These are phyloP conservation scores for Geotrichum carabidarum DNA, from an alignment of 1,139 yeast genomes.

Conservation along the genomic window DNA sequence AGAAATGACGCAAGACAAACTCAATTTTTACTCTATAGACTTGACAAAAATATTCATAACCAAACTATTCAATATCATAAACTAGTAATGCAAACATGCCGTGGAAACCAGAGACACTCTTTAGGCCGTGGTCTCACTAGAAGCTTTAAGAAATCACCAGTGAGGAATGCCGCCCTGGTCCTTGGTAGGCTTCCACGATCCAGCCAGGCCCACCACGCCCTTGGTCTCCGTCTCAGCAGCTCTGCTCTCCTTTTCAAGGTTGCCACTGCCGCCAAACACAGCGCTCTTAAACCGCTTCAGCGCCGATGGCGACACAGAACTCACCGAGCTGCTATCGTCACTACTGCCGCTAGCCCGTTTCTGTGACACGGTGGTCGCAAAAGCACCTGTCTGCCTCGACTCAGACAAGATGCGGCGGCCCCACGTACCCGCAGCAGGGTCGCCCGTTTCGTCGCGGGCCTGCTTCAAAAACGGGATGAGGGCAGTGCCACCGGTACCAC, in stretches of 20 bases:
- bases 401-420: slow-evolving; percentile 70
- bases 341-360: slow-evolving; percentile 2
- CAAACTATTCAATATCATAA: too few species aligned
- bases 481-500: slow-evolving; percentile 94
- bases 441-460: slow-evolving; percentile 93
- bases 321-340: not conserved
- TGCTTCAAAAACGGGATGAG: slow-evolving; percentile 87
- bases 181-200: slow-evolving; percentile 27
- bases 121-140: too few species aligned
- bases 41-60: too few species aligned
- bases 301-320: not conserved
- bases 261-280: slow-evolving; percentile 14
- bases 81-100: too few species aligned
- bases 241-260: not conserved
- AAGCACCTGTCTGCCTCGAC: slow-evolving; percentile 1
- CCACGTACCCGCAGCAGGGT: slow-evolving; percentile 86
- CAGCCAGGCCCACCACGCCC: slow-evolving; percentile 27
- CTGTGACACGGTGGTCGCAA: not conserved
- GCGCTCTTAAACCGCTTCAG: slow-evolving; percentile 10
- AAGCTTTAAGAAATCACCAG: slow-evolving; percentile 22
- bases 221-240: not conserved
- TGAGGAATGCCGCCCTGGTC: slow-evolving; percentile 28
- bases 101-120: too few species aligned
- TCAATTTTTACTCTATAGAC: too few species aligned
- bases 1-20: too few species aligned